Base-by-base conservation (phyloP, 345 rosid species). In the Citrus cavaleriei region DNA sequence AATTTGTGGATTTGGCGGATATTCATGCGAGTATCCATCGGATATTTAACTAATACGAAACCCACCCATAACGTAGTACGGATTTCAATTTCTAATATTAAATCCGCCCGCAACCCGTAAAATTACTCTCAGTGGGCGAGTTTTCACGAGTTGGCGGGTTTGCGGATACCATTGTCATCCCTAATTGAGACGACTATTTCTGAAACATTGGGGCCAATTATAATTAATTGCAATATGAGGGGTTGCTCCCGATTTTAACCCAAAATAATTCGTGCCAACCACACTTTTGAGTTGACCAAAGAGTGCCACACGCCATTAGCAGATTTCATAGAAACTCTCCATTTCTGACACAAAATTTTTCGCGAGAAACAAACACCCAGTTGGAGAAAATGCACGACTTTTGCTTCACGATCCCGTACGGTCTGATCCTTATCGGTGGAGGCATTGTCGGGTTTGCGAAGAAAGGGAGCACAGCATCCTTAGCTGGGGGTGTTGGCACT, bases 401-500 rank as follows among this genome's bases (percentile, higher is more conserved):
- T 88, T 96, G 98, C 89, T 89, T 94, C 88, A 94, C 99, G 72
- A 92, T 96, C 89, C 98, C 99, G 28, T 96, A 96, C 79, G 98
- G 98, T 69, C 57, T 96, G 88, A 75, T 94, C 54, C 88, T 96
- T 27, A 84, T 94, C 81, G 88, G 77, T 25, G 98, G 99, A n/a
- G 99, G 99, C 8, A 80, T 90, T 46, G 68, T 94, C 25, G 99
- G 98, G 18, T 94, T 78, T 78, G 65, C 86, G 68, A 94, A 84
- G 87, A 97, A 88, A 88, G 91, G 95, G 76, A 94, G 98, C 86
- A 37, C 81, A 28, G 87, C 94, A 19, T 97, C 99, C 19, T 83
- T 97, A 32, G 98, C 79, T 54, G 99, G 99, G 28, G 98, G 98
- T 24, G 95, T 68, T 51, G 93, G 91, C 78, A 60, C 87, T 81